Percentiles rank a stretch among this genome's conserved stretches.
Conservation (phyloP, 805 yeast genomes). For the Sugiyamaella qingdaonensis region DNA sequence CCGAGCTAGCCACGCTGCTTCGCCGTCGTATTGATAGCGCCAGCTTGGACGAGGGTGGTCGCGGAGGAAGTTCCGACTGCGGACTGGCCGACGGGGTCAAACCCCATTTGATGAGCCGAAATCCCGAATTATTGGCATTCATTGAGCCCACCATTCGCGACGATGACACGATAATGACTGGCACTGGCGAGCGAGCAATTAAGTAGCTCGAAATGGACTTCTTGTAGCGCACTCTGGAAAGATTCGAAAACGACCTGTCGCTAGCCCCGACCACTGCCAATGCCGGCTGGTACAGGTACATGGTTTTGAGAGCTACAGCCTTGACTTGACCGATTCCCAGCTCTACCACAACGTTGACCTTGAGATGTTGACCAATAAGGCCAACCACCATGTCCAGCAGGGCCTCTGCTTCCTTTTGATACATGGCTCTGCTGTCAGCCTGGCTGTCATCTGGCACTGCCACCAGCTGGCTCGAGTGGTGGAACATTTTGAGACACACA, state of each 20-base stretch:
- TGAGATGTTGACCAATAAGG: conserved; percentile 13
- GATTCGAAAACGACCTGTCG: conserved; percentile 42
- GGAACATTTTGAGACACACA: conserved; percentile 19
- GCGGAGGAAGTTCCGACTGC: not conserved
- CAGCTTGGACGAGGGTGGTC: not conserved
- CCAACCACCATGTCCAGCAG: conserved; percentile 13
- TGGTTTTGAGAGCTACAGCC: conserved; percentile 54
- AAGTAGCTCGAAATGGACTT: conserved; percentile 54
- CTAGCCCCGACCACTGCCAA: conserved; percentile 50
- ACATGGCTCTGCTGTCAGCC: conserved; percentile 3
- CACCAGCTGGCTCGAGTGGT: not conserved
- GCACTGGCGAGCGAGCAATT: conserved; percentile 60
- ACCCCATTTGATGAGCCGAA: not conserved
- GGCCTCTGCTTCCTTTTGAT: conserved; percentile 20
- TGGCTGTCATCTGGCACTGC: conserved; percentile 3
- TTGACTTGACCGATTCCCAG: conserved; percentile 56
- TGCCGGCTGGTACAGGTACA: conserved; percentile 57
- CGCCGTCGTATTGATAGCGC: not conserved
- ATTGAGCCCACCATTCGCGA: not conserved
- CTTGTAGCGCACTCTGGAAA: conserved; percentile 56
- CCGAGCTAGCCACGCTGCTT: conserved; percentile 1
- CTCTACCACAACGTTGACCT: conserved; percentile 47
- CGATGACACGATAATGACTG: conserved; percentile 59
- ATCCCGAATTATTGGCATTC: not conserved
- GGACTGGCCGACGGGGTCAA: not conserved